These are phyloP conservation scores for Xerocomus tenax DNA, from an alignment of 1,284 basidiomycete genomes.

Conservation along the genomic window DNA sequence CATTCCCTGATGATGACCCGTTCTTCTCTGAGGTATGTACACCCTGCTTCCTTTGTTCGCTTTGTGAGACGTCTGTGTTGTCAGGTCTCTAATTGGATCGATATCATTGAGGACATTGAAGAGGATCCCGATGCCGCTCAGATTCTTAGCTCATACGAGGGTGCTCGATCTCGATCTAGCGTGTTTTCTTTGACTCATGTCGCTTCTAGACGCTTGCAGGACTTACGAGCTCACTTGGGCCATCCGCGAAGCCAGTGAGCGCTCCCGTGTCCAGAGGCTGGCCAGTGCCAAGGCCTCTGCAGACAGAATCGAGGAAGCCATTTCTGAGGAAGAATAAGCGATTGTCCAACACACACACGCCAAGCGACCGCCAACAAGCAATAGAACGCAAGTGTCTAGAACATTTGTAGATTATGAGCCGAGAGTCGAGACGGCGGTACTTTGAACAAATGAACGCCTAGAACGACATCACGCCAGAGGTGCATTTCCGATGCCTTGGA, in stretches of 20 bases:
- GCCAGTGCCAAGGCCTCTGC: conserved; percentile 17
- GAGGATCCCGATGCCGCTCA: conserved; percentile 59
- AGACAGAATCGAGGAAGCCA: conserved; percentile 19
- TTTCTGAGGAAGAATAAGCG: conserved; percentile 26
- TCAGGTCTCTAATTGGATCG: conserved; percentile 71
- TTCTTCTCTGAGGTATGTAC: conserved; percentile 70
- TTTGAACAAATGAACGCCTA: not conserved
- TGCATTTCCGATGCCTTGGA: not conserved
- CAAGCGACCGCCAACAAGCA: not conserved
- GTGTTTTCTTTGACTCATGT: conserved; percentile 8
- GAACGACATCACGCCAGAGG: not conserved
- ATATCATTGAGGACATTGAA: conserved; percentile 73
- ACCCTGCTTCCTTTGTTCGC: not conserved
- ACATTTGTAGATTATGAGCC: not conserved
- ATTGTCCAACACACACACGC: not conserved
- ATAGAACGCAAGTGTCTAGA: not conserved
- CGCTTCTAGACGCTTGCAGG: conserved; percentile 65
- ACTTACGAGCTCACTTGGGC: conserved; percentile 87
- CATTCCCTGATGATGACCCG: conserved; percentile 80
- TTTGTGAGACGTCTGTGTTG: not conserved
- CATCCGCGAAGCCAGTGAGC: conserved; percentile 71
- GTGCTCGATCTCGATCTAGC: conserved; percentile 31
- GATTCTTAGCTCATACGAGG: conserved; percentile 70
- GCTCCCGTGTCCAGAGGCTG: conserved; percentile 36
- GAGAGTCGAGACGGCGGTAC: not conserved